A percentile compares a stretch with the other conserved stretches of the same genome.
phyloP scores from a whole-genome alignment of 768 basidiomycete species.

The Agaricus subrufescens region DNA sequence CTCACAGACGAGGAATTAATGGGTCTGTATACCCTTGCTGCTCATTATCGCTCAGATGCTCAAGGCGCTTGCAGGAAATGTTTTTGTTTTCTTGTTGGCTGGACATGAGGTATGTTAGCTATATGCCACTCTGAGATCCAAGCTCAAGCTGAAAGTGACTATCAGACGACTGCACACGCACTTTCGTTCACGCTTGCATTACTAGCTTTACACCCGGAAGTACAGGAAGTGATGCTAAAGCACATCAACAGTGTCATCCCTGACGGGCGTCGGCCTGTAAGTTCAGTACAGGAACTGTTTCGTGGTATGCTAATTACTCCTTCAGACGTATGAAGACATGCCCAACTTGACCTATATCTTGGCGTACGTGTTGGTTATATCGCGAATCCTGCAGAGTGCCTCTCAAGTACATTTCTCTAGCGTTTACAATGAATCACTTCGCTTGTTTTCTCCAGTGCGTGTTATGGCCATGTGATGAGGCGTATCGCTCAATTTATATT shows the following conservation, averaged over 20 bases:
- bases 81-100: slow-evolving; percentile 53
- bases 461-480: background rate
- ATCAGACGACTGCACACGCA: slow-evolving; percentile 30
- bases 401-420: slow-evolving; percentile 18
- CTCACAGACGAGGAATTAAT: slow-evolving; percentile 41
- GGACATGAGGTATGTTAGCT: slow-evolving; percentile 46
- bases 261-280: slow-evolving; percentile 27
- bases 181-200: slow-evolving; percentile 32
- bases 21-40: slow-evolving; percentile 16
- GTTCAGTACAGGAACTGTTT: slow-evolving; percentile 4
- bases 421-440: slow-evolving; percentile 45
- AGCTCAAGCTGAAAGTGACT: background rate
- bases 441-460: slow-evolving; percentile 43
- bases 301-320: background rate
- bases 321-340: slow-evolving; percentile 37
- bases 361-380: slow-evolving; percentile 24
- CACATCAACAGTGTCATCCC: slow-evolving; percentile 29
- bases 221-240: slow-evolving; percentile 30
- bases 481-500: background rate
- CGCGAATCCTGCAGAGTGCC: background rate
- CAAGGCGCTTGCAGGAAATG: slow-evolving; percentile 27
- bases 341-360: slow-evolving; percentile 30
- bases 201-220: slow-evolving; percentile 33
- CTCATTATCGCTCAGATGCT: background rate
- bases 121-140: background rate